Percentiles rank a stretch among this genome's conserved stretches.
Evolutionary conservation across 2,329 filamentous ascomycete genomes (phyloP).

Genomic region (Arthrobotrys sphaeroides): DNA sequence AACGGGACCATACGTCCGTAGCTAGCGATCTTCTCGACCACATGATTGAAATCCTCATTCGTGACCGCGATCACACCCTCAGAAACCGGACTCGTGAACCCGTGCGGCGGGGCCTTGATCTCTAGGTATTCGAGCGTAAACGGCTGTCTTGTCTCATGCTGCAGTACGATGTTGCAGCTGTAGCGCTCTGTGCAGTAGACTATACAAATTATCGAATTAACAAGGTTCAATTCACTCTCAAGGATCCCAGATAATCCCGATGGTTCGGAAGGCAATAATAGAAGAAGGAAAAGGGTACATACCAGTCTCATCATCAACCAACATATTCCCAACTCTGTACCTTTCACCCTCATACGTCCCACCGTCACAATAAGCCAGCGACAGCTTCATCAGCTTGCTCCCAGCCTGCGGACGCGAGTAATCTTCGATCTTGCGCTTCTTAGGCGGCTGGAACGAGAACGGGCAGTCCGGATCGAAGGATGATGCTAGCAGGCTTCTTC

Average conservation of each 20-base stretch:
- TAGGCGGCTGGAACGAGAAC: conserved; percentile 41
- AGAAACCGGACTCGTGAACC: conserved; percentile 41
- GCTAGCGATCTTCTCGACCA: conserved; percentile 28
- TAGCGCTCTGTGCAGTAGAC: conserved; percentile 50
- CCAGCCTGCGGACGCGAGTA: conserved; percentile 41
- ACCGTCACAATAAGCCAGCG: conserved; percentile 43
- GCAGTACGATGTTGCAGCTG: conserved; percentile 49
- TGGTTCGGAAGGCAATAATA: not conserved
- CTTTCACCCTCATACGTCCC: conserved; percentile 39
- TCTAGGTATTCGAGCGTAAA: conserved; percentile 49
- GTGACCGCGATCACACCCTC: conserved; percentile 49
- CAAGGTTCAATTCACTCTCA: too few species aligned
- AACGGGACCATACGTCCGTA: conserved; percentile 41
- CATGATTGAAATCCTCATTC: conserved; percentile 33
- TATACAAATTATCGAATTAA: not conserved
- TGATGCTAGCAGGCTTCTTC: conserved; percentile 35
- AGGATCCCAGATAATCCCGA: too few species aligned
- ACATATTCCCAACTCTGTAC: conserved; percentile 40
- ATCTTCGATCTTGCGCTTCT: conserved; percentile 46
- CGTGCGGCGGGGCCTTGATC: conserved; percentile 45
- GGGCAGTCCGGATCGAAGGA: conserved; percentile 41
- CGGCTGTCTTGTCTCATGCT: conserved; percentile 42
- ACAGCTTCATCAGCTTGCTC: conserved; percentile 16
- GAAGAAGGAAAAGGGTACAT: not conserved
- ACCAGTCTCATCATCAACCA: conserved; percentile 42